Conservation (phyloP, 306 rosid genomes). For the Castanopsis chinensis region DNA sequence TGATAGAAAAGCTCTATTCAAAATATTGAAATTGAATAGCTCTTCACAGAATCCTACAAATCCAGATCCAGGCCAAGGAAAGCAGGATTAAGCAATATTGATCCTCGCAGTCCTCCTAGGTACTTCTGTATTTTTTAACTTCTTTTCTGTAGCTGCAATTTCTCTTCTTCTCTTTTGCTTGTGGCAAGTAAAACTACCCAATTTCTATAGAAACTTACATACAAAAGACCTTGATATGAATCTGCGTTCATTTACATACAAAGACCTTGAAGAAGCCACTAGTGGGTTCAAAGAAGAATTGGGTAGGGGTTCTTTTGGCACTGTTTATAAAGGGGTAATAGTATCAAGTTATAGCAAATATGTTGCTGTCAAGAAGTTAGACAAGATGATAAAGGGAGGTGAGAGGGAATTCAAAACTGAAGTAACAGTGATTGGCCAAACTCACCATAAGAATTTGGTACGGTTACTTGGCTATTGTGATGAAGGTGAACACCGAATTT, state of each 20-base stretch:
- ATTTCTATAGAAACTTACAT: not conserved
- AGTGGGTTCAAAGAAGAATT: not conserved
- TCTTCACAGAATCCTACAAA: not conserved
- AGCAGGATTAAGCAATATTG: not conserved
- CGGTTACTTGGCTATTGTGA: not conserved
- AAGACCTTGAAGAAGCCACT: slow-evolving; percentile 2
- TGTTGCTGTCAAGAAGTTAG: not conserved
- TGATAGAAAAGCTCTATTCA: not conserved
- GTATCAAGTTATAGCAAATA: not conserved
- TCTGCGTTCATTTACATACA: not conserved
- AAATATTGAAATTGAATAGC: not conserved
- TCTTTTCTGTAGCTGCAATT: not conserved
- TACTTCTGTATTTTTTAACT: not conserved
- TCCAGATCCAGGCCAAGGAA: not conserved
- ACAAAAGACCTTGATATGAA: not conserved
- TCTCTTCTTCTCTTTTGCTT: not conserved
- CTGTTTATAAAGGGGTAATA: not conserved
- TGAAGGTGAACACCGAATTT: not conserved
- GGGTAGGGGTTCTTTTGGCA: slow-evolving; percentile 6
- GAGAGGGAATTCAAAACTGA: slow-evolving; percentile 3
- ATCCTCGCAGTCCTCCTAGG: not conserved
- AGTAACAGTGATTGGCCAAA: not conserved
- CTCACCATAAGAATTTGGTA: not conserved
- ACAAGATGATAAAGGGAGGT: not conserved
- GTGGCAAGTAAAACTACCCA: not conserved